Evolutionary conservation across 164 flowering plant species (phyloP), one percentile per base, ranked within the genome.

Genomic region (Piper longum): DNA sequence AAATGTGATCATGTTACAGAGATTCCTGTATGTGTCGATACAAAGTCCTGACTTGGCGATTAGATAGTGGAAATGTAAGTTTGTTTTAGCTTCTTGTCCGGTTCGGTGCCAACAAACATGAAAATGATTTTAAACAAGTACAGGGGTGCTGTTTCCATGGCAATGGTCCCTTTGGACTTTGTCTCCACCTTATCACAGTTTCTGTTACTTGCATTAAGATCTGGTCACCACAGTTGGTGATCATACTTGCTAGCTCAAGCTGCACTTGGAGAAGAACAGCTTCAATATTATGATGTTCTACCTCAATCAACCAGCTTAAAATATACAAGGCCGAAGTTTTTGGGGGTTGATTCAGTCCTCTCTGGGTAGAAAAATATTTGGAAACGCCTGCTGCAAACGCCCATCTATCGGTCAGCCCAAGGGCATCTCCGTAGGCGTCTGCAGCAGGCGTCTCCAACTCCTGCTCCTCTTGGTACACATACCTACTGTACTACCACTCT

Each of bases 11-110:
- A 26, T 26, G 36, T 18, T 45, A 48, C 56, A 11, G 55, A 65
- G 67, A 65, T 65, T 65, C 67, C 48, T 58, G 62, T 65, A 55
- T 65, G 62, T 57, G 12, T 65, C 62, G 44, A 65, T 65, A 57
- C 67, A 65, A 58, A 58, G 67, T 45, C 67, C 67, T 39, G 54
- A 44, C 62, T 65, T 57, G 61, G 48, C 61, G 19, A 44, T 26
- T 56, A 64, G 41, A 65, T 41, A 58, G 44, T 18, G 56, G 41
- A 48, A 8, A 9, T 12, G 3, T 48, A 5, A 9, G 3, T 48
- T 16, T 42, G 36, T 8, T 62, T 26, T 26, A 26, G 44, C 36
- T 56, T 45, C 56, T 16, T 65, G 67, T 65, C 62, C 7, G 16
- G 44, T 56, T 65, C 54, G 19, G 61, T 58, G 58, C 56, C 43